Evolutionary conservation across 2,329 filamentous ascomycete genomes (phyloP).

Genomic region (Aspergillus ruber): DNA sequence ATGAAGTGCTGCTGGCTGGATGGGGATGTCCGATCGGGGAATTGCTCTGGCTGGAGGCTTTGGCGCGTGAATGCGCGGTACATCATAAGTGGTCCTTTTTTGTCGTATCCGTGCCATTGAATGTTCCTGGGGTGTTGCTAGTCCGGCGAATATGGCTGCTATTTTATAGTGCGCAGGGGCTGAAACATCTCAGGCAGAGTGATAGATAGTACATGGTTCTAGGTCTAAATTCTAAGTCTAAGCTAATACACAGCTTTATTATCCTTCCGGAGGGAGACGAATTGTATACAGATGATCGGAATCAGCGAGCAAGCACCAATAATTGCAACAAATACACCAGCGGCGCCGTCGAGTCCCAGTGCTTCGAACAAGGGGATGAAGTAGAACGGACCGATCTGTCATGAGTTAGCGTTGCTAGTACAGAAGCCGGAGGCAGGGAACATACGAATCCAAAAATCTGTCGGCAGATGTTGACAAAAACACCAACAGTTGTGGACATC

Average conservation of each 20-base stretch:
- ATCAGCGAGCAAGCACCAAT: constrained; percentile 27
- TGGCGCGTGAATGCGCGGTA: constrained; percentile 33
- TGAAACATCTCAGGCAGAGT: background rate
- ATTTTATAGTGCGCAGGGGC: background rate
- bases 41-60: constrained; percentile 39
- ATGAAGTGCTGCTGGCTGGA: constrained; percentile 36
- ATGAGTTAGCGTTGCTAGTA: background rate
- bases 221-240: background rate
- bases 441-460: constrained; percentile 50
- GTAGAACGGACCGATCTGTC: constrained; percentile 21
- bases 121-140: constrained; percentile 35
- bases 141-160: background rate
- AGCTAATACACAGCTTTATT: background rate
- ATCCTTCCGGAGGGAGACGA: constrained; percentile 7
- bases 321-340: constrained; percentile 32
- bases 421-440: constrained; percentile 7
- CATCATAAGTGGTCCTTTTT: constrained; percentile 39
- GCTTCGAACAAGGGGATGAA: constrained; percentile 36
- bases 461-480: constrained; percentile 53
- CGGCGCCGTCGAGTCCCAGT: constrained; percentile 26
- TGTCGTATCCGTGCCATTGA: constrained; percentile 39
- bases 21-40: constrained; percentile 43
- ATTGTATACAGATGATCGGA: constrained; percentile 27
- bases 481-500: constrained; percentile 49
- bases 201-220: background rate